Conservation (phyloP, 2,329 filamentous ascomycete species). For the Blastomyces parvus region DNA sequence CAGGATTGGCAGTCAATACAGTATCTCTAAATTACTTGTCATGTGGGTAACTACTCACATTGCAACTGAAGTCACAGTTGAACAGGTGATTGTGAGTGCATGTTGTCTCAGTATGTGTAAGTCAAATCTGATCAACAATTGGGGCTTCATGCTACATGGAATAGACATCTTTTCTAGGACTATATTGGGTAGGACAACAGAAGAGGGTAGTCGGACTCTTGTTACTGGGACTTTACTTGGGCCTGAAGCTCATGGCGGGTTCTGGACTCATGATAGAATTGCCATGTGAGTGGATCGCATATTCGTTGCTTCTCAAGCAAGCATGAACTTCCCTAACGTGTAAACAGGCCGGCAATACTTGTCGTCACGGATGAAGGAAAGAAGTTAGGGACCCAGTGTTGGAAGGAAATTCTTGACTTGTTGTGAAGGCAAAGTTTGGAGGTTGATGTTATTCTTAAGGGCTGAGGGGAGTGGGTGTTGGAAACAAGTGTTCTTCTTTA, state of each 20-base stretch:
- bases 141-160: neutral
- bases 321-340: neutral
- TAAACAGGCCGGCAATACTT: neutral
- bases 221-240: constrained; percentile 36
- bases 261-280: constrained; percentile 31
- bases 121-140: constrained; percentile 33
- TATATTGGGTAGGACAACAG: constrained; percentile 35
- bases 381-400: neutral
- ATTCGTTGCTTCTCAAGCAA: neutral
- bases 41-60: neutral
- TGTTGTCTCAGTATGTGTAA: constrained; percentile 38
- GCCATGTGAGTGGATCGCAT: neutral
- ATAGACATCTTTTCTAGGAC: constrained; percentile 20
- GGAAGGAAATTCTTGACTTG: neutral
- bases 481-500: neutral
- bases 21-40: neutral
- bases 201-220: constrained; percentile 37
- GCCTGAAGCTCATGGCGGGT: constrained; percentile 35
- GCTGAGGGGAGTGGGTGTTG: neutral
- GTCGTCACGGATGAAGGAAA: neutral
- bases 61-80: constrained; percentile 33
- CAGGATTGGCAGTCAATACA: neutral
- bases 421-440: neutral
- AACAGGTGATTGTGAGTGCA: constrained; percentile 37
- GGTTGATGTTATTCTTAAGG: neutral